Conservation (phyloP, 768 basidiomycete species). For the Leccinum subgranulosum region DNA sequence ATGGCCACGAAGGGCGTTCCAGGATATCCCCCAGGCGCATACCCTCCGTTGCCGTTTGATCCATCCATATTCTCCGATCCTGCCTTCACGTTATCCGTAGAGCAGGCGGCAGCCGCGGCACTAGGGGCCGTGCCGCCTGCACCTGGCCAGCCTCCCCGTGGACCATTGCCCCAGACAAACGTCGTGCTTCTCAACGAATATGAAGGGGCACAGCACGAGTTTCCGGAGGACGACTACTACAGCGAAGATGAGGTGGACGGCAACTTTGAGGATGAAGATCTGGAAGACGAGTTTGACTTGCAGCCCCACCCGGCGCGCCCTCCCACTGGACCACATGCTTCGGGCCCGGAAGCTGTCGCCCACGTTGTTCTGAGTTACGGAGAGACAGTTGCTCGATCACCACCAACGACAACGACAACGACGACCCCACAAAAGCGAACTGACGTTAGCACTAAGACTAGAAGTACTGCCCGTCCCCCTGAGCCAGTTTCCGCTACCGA, state of each 20-base stretch:
- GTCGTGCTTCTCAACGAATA: conserved; percentile 41
- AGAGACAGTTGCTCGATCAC: conserved; percentile 23
- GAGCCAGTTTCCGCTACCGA: conserved; percentile 15
- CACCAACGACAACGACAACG: conserved; percentile 1
- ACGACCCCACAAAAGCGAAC: conserved; percentile 6
- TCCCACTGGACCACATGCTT: conserved; percentile 10
- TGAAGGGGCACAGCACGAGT: conserved; percentile 34
- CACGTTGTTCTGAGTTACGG: conserved; percentile 42
- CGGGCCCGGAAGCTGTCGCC: conserved; percentile 30
- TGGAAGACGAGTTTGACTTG: conserved; percentile 30
- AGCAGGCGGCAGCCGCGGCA: conserved; percentile 42
- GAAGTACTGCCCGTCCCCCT: conserved; percentile 20
- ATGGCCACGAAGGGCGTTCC: conserved; percentile 34
- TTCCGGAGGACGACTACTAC: conserved; percentile 42
- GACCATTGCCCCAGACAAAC: conserved; percentile 30
- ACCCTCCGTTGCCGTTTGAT: conserved; percentile 46
- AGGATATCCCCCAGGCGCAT: conserved; percentile 41
- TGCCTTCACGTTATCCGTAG: conserved; percentile 48
- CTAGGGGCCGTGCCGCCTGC: conserved; percentile 28
- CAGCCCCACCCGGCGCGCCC: conserved; percentile 24
- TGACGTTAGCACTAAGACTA: conserved; percentile 30
- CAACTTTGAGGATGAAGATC: conserved; percentile 38
- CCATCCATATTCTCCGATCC: conserved; percentile 54
- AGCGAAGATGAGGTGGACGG: conserved; percentile 48
- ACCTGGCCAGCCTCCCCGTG: conserved; percentile 32